Conservation (phyloP, 164 flowering plant genomes). For the Tetracentron sinense region DNA sequence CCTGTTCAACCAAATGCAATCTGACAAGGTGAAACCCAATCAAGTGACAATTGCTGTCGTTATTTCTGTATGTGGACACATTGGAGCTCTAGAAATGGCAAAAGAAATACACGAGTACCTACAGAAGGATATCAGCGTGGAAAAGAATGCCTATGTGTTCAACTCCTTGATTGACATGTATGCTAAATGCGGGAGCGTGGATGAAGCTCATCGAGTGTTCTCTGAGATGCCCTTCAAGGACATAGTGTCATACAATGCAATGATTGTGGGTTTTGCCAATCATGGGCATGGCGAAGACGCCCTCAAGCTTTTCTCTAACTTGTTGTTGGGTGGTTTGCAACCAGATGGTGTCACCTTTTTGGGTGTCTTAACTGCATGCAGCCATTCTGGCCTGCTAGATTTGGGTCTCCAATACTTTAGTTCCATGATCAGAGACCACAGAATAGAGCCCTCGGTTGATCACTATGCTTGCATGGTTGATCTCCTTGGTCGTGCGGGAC, state of each 20-base stretch:
- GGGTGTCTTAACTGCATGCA: conserved; percentile 11
- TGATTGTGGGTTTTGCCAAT: conserved; percentile 14
- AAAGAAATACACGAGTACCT: conserved; percentile 4
- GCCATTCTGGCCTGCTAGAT: too few relatives aligned
- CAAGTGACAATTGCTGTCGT: conserved; percentile 13
- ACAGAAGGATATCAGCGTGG: neutral
- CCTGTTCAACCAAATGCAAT: conserved; percentile 9
- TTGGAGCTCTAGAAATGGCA: conserved; percentile 10
- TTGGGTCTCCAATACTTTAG: conserved; percentile 5
- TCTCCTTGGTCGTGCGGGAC: conserved; percentile 18
- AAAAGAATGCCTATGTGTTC: conserved; percentile 3
- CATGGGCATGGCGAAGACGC: conserved; percentile 14
- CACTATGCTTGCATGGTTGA: conserved; percentile 18
- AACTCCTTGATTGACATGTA: conserved; percentile 44
- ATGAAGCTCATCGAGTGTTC: conserved; percentile 10
- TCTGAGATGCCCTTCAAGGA: conserved; percentile 9
- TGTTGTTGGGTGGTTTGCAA: neutral
- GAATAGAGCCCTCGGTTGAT: conserved; percentile 10
- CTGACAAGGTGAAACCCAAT: conserved; percentile 13
- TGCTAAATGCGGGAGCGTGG: conserved; percentile 40
- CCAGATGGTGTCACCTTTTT: conserved; percentile 14
- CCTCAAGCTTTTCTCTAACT: conserved; percentile 7
- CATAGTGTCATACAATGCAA: conserved; percentile 12
- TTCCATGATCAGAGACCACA: conserved; percentile 6
- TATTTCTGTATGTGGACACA: neutral